phyloP scores from a whole-genome alignment of 2,329 filamentous ascomycete species.

The Calonectria henricotiae region DNA sequence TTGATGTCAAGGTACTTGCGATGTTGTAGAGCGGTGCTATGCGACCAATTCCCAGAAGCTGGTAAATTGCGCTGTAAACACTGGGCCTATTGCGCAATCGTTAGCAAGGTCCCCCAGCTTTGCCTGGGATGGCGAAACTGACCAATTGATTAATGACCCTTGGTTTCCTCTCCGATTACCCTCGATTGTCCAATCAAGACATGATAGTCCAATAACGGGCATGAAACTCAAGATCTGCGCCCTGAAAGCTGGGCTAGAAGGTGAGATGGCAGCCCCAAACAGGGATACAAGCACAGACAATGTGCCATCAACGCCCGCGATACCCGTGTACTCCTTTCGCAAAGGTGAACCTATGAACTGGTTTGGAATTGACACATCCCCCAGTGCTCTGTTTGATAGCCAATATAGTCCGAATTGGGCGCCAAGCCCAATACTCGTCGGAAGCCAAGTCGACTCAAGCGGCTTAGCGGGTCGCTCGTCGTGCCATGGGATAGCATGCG shows the following conservation, averaged over 20 bases:
- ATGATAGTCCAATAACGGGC: not conserved
- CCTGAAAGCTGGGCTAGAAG: not conserved
- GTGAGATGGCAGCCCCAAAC: not conserved
- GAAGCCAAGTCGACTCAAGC: constrained; percentile 1
- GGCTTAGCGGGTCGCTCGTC: constrained; percentile 5
- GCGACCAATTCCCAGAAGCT: not conserved
- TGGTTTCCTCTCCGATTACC: not conserved
- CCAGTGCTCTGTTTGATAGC: not conserved
- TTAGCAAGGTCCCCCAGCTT: not conserved
- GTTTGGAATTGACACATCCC: not conserved
- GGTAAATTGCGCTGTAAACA: not conserved
- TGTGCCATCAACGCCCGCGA: not conserved
- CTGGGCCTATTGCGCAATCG: not conserved
- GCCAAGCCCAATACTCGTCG: not conserved
- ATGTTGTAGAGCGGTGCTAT: constrained; percentile 13
- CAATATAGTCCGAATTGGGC: constrained; percentile 5
- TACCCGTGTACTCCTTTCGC: constrained; percentile 1
- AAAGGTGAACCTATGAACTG: not conserved
- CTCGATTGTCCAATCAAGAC: constrained; percentile 10
- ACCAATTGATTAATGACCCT: not conserved
- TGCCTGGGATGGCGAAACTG: not conserved
- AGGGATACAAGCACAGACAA: not conserved
- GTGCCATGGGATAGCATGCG: not conserved
- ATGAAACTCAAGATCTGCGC: not conserved
- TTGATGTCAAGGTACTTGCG: not conserved